These are phyloP conservation scores for Fragaria nilgerrensis DNA, from an alignment of 306 rosid species.

Conservation along the genomic window DNA sequence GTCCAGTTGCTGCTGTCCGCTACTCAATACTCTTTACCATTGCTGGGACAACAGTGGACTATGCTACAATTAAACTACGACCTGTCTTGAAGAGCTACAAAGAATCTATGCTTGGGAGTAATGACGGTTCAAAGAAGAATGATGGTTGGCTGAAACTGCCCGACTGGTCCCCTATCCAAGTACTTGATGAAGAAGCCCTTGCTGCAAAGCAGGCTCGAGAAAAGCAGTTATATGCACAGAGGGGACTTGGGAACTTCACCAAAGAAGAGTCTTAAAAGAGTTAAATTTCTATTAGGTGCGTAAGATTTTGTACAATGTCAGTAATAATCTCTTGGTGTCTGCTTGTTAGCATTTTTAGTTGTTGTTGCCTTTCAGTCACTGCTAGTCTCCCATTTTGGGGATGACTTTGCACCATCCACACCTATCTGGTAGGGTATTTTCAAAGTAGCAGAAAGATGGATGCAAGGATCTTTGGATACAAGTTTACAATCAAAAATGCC, in stretches of 20 bases:
- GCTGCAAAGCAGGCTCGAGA: constrained; percentile 75
- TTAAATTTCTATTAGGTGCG: not conserved
- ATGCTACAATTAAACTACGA: constrained; percentile 39
- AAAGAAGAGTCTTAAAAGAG: constrained; percentile 60
- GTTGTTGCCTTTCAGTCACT: not conserved
- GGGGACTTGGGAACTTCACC: constrained; percentile 51
- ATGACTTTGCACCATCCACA: not conserved
- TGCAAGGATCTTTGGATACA: not conserved
- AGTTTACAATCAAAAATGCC: not conserved
- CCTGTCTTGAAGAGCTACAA: constrained; percentile 38
- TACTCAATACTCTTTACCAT: constrained; percentile 62
- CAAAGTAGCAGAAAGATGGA: not conserved
- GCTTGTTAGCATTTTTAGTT: not conserved
- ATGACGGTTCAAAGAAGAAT: constrained; percentile 32
- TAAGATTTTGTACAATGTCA: not conserved
- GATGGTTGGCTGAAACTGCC: constrained; percentile 66
- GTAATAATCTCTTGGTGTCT: not conserved
- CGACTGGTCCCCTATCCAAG: constrained; percentile 80
- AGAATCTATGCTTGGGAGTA: constrained; percentile 38
- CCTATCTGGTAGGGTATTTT: not conserved
- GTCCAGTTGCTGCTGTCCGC: constrained; percentile 68
- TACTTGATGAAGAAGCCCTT: constrained; percentile 81
- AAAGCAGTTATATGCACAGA: constrained; percentile 57
- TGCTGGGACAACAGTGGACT: constrained; percentile 75
- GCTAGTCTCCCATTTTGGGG: not conserved